These are phyloP conservation scores for Vicia sativa DNA, from an alignment of 306 rosid species.

Conservation along the genomic window DNA sequence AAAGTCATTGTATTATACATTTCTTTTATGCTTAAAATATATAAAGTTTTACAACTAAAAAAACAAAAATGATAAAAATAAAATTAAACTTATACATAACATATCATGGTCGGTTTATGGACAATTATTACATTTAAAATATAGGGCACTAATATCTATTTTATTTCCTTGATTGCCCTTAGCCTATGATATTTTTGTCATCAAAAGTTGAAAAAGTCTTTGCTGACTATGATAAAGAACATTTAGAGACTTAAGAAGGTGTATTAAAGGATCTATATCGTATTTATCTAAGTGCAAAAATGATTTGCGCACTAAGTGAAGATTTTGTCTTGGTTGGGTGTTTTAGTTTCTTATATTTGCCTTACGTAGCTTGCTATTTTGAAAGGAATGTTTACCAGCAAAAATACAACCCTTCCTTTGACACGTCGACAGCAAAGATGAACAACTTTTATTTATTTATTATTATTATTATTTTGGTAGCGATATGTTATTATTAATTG, in stretches of 20 bases:
- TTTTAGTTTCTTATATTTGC: neutral
- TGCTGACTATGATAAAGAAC: too few species aligned
- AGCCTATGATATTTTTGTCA: neutral
- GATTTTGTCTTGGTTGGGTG: slow-evolving; percentile 4
- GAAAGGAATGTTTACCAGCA: slow-evolving; percentile 10
- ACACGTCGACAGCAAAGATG: neutral
- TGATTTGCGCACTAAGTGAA: neutral
- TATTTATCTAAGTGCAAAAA: slow-evolving; percentile 4
- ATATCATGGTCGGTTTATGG: slow-evolving; percentile 26
- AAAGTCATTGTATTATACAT: neutral
- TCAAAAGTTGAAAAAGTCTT: neutral
- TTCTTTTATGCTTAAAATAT: neutral
- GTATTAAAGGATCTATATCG: neutral
- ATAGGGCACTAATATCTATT: neutral
- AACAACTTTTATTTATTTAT: neutral
- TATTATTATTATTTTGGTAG: too few species aligned
- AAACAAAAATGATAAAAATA: neutral
- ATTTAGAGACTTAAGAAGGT: neutral
- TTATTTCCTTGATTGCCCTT: neutral
- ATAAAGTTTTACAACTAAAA: neutral
- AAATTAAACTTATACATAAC: neutral
- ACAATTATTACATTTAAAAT: neutral
- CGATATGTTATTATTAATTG: too few species aligned
- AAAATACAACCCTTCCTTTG: slow-evolving; percentile 1
- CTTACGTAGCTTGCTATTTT: neutral